Base-by-base conservation (phyloP, 208 protist species). In the Naegleria fowleri region DNA sequence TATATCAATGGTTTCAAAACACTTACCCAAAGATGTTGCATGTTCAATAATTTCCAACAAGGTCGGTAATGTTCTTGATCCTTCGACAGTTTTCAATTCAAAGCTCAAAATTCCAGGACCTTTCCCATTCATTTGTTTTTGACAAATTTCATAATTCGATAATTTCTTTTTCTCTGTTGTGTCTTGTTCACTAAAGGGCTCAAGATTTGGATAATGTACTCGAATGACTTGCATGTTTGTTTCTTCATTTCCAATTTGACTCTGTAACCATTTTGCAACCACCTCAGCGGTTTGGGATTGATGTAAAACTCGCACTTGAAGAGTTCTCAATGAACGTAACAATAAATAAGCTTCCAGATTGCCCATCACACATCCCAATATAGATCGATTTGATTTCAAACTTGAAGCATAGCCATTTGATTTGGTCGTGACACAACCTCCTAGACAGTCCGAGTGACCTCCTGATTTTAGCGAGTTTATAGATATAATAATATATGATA, bases 61-160 rank as follows among this genome's bases (percentile, higher is more conserved):
- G 5, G 90, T 0, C 38, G 91, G 40, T 22, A 95, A 43, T 88
- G 92, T 92, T 40, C 79, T 48, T 0, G 88, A 93, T 29, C 55
- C 52, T 3, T 67, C 39, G 22, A 90, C 36, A 39, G 75, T 79
- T 52, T 83, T 43, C 33, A 95, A 41, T 83, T 83, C 85, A 25
- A 95, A 91, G 33, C 79, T 51, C 7, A 94, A 25, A 9, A 95
- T 75, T 25, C 88, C 52, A 36, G 90, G 90, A 43, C 85, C 48
- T 29, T 89, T 67, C 51, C 83, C 83, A 40, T 48, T 25, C 41
- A 89, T 67, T 89, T 89, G 86, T 41, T 55, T 40, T 41, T 52
- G 7, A 25, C 25, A 36, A 19, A 86, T 67, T 48, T 87, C 83
- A 55, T 91, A 83, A 48, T 58, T 38, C 6, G 48, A 36, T 25